Base-by-base conservation (phyloP, 495 filamentous ascomycete species). In the Hypoxylon intermedium region DNA sequence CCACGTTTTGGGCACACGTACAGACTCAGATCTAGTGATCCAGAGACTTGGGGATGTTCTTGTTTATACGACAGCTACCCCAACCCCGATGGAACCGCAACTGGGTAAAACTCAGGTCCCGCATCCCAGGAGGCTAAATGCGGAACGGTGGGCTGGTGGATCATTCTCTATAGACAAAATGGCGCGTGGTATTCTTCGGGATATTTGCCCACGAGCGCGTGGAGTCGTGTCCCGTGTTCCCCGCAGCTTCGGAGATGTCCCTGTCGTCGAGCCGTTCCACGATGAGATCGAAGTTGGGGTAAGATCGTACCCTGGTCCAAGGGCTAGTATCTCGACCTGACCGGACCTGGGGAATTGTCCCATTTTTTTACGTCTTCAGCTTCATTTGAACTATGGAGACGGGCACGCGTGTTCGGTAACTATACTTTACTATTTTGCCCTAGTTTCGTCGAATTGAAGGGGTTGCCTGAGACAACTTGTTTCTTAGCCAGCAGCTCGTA, bases 41-140 rank as follows among this genome's bases (percentile, higher is more conserved):
- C 19, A 37, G 16, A 43, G 38, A 44, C n/a, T 15, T 50, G 13
- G 38, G 28, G 40, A 48, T 34, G 48, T 13, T 24, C 46, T 5
- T 59, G 63, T 68, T 70, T 70, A 70, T 67, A 67, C 58, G 20
- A 6, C 26, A 5, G 20, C 15, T 21, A 47, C 57, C 31, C 48
- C 48, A 50, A 28, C 43, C n/a, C 19, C 18, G 18, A 49, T 42
- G 53, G 60, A 33, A 44, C 52, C 45, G 47, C 53, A 6, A 38
- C 44, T 51, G 42, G 36, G 57, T 15, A n/a, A 48, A 38, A 42
- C 37, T 34, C n/a, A 31, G 24, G 19, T 44, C 44, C 38, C 38
- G 5, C 40, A 49, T 42, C 58, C 53, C 45, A 58, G 53, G 58
- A 67, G 63, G 63, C 63, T 67, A 62, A 67, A 62, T 9, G 11